Percentiles rank a stretch among this genome's conserved stretches.
These are phyloP conservation scores for Cladosporium sp. DNA, from an alignment of 2,329 filamentous ascomycete genomes.

Conservation along the genomic window DNA sequence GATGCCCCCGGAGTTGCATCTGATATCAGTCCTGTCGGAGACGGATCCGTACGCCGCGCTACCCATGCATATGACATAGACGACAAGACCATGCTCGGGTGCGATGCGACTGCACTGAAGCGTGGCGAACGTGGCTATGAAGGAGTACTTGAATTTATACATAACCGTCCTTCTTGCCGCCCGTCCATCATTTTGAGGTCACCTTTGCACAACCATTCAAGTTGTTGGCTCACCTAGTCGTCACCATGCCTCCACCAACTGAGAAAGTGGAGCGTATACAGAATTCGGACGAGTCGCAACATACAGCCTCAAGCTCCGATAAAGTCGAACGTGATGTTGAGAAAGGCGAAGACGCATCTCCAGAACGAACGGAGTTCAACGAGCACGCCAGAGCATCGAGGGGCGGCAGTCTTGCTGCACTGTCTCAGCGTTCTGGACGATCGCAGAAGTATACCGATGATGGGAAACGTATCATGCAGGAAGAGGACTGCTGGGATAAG, in stretches of 20 bases:
- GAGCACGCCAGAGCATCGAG: neutral
- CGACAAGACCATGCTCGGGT: neutral
- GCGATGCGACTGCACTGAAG: neutral
- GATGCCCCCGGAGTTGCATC: neutral
- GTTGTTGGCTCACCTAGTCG: no score
- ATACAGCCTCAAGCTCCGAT: neutral
- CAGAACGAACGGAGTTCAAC: neutral
- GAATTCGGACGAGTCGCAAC: neutral
- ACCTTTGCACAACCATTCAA: no score
- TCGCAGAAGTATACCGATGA: conserved; percentile 7
- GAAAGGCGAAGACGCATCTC: neutral
- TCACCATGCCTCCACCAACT: no score
- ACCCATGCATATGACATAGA: neutral
- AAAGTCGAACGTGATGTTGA: neutral
- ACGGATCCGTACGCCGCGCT: neutral
- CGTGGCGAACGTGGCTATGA: no score
- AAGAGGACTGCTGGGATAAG: conserved; percentile 24
- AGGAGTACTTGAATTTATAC: no score
- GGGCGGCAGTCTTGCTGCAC: neutral
- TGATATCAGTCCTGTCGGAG: neutral
- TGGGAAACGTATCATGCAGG: conserved; percentile 16
- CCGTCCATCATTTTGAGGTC: no score
- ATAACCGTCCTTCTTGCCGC: no score
- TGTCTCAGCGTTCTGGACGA: neutral
- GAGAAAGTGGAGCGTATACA: neutral